These are phyloP conservation scores for Conidiobolus incongruus DNA, from an alignment of 371 early-diverging fungal species.

Conservation along the genomic window DNA sequence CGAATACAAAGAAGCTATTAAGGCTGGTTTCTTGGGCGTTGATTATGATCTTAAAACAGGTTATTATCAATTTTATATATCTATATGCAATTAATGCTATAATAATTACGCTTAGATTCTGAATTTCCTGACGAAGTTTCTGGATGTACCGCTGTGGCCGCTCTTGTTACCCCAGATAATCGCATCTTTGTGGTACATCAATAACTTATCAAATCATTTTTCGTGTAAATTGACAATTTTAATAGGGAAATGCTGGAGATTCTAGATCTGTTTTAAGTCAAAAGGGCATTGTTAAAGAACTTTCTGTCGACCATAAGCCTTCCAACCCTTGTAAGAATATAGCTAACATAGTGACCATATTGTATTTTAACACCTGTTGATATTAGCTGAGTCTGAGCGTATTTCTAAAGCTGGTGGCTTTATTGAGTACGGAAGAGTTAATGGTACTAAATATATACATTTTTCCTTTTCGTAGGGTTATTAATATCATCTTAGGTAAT, in stretches of 20 bases:
- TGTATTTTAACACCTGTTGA: conserved; percentile 6
- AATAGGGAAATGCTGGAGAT: conserved; percentile 82
- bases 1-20: conserved; percentile 41
- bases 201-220: neutral
- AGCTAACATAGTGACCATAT: neutral
- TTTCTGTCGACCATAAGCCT: conserved; percentile 93
- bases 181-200: conserved; percentile 14
- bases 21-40: conserved; percentile 52
- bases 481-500: conserved; percentile 25
- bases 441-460: conserved; percentile 28
- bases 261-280: conserved; percentile 67
- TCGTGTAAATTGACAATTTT: neutral
- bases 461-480: neutral
- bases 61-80: conserved; percentile 10
- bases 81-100: neutral
- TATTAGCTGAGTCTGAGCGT: conserved; percentile 42
- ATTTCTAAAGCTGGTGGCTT: conserved; percentile 79
- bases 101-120: conserved; percentile 22
- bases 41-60: conserved; percentile 54
- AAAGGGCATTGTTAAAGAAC: conserved; percentile 39
- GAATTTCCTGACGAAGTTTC: conserved; percentile 44
- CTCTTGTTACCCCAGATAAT: conserved; percentile 48
- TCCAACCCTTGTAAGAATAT: conserved; percentile 20
- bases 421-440: conserved; percentile 88
- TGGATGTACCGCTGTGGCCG: conserved; percentile 88